These are phyloP conservation scores for Aspergillus biplanus DNA, from an alignment of 495 filamentous ascomycete species.

Conservation along the genomic window DNA sequence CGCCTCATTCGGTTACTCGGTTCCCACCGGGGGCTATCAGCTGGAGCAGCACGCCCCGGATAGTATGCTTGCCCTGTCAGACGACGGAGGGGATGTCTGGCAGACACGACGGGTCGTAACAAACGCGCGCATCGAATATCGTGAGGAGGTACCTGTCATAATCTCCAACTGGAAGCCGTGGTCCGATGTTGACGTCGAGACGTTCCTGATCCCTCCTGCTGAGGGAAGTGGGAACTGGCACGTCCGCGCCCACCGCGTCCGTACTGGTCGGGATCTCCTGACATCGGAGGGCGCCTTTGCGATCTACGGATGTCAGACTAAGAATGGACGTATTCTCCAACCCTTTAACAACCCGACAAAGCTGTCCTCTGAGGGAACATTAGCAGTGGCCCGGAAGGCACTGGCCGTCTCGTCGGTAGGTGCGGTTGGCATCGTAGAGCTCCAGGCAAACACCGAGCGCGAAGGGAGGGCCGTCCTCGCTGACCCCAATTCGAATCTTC, in stretches of 20 bases:
- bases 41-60: constrained; percentile 77
- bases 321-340: constrained; percentile 61
- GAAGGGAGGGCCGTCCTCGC: constrained; percentile 66
- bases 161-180: constrained; percentile 70
- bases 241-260: constrained; percentile 64
- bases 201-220: constrained; percentile 63
- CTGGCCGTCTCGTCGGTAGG: constrained; percentile 67
- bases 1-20: constrained; percentile 73
- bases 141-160: constrained; percentile 56
- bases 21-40: constrained; percentile 73
- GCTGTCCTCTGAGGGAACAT: constrained; percentile 58
- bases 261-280: constrained; percentile 59
- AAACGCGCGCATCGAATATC: constrained; percentile 58
- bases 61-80: constrained; percentile 73
- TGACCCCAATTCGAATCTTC: constrained; percentile 77
- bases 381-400: constrained; percentile 51
- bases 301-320: constrained; percentile 62
- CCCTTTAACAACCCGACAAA: constrained; percentile 43
- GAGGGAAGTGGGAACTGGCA: constrained; percentile 65
- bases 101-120: constrained; percentile 66
- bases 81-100: constrained; percentile 80
- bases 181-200: constrained; percentile 64
- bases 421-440: constrained; percentile 69
- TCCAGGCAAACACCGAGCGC: constrained; percentile 48
- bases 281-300: constrained; percentile 74